Conservation (phyloP, 495 filamentous ascomycete species). For the Schizothecium vesticola region DNA sequence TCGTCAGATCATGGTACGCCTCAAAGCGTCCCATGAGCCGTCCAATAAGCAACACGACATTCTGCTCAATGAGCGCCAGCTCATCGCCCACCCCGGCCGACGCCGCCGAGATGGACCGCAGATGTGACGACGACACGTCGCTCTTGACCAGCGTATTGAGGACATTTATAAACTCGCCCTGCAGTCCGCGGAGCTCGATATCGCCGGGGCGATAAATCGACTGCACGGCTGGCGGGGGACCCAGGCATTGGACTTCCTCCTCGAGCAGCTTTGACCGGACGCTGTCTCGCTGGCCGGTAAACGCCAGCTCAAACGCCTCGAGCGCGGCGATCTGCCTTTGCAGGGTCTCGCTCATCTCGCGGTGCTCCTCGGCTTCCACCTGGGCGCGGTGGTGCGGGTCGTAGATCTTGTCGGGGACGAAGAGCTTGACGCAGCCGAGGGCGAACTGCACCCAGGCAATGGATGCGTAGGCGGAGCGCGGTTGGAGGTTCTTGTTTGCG, state of each 20-base stretch:
- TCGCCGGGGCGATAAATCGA: slow-evolving; percentile 61
- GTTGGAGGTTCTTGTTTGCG: slow-evolving; percentile 21
- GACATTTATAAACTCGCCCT: slow-evolving; percentile 75
- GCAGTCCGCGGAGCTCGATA: slow-evolving; percentile 65
- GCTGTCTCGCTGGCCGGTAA: slow-evolving; percentile 62
- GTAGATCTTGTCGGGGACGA: slow-evolving; percentile 77
- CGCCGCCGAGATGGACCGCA: slow-evolving; percentile 27
- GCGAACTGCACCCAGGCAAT: slow-evolving; percentile 63
- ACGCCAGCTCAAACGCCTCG: slow-evolving; percentile 56
- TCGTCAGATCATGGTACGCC: slow-evolving; percentile 77
- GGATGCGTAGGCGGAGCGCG: slow-evolving; percentile 32
- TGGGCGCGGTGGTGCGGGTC: slow-evolving; percentile 79
- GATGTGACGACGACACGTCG: slow-evolving; percentile 41
- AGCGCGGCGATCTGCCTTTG: slow-evolving; percentile 55
- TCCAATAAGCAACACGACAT: slow-evolving; percentile 61
- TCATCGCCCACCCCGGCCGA: slow-evolving; percentile 36
- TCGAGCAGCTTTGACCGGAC: slow-evolving; percentile 55
- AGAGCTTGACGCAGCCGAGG: slow-evolving; percentile 63
- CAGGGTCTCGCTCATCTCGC: slow-evolving; percentile 50
- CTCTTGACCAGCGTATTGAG: slow-evolving; percentile 58
- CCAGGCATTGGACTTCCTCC: slow-evolving; percentile 55
- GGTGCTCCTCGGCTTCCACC: slow-evolving; percentile 62
- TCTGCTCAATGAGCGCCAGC: slow-evolving; percentile 57
- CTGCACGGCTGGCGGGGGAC: slow-evolving; percentile 51
- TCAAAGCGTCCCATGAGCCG: slow-evolving; percentile 63